phyloP scores from a whole-genome alignment of 345 rosid species.

The Balakata baccata region DNA sequence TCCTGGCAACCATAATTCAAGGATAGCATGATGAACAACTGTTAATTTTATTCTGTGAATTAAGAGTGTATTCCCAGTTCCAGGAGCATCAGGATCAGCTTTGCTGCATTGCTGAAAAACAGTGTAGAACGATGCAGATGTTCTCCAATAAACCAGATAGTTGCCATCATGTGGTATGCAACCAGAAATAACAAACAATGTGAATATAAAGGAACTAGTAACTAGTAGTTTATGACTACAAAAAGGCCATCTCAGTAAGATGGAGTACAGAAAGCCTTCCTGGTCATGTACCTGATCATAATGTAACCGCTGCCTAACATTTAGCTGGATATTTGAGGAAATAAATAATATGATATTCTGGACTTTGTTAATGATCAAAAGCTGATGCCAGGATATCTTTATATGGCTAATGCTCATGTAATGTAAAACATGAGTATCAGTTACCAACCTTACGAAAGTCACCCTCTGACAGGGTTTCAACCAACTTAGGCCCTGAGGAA shows the following conservation, averaged over 20 bases:
- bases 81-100: neutral
- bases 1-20: neutral
- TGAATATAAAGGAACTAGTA: neutral
- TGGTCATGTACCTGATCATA: neutral
- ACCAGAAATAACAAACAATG: neutral
- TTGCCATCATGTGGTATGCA: neutral
- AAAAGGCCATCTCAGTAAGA: no score
- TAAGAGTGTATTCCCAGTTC: neutral
- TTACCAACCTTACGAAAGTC: constrained; percentile 48
- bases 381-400: neutral
- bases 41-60: neutral
- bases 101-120: neutral
- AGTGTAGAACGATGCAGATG: neutral
- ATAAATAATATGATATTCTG: neutral
- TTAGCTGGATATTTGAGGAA: neutral
- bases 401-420: neutral
- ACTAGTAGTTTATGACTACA: no score
- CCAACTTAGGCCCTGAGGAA: constrained; percentile 52
- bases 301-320: no score
- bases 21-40: neutral
- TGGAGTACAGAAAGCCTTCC: neutral
- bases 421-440: neutral
- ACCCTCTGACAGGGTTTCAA: constrained; percentile 35
- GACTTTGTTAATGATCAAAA: neutral
- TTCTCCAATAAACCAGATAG: neutral